Evolutionary conservation across 371 early-diverging fungal species (phyloP).

Genomic region (Massospora cicadina): DNA sequence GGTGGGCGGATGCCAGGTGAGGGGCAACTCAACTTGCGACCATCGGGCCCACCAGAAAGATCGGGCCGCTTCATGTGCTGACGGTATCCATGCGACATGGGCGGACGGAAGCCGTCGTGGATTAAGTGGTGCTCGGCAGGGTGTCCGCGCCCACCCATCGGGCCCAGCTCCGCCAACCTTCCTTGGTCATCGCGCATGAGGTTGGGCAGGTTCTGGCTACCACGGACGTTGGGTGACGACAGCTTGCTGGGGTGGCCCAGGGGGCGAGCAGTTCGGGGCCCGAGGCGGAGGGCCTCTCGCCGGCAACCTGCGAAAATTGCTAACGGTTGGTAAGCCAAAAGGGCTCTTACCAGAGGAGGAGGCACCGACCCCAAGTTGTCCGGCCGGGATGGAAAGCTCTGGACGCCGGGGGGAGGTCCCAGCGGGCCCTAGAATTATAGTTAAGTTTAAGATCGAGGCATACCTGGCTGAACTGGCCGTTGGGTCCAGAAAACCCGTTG

Average conservation of each 20-base stretch:
- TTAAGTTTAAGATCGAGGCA: not conserved
- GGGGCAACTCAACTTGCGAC: constrained; percentile 6
- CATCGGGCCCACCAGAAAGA: not conserved
- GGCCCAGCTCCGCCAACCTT: not conserved
- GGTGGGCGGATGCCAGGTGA: not conserved
- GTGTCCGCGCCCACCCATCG: not conserved
- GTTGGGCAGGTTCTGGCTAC: not conserved
- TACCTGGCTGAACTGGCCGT: constrained; percentile 8
- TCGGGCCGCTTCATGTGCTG: constrained; percentile 8
- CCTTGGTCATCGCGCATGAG: constrained; percentile 4
- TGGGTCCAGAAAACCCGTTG: not conserved
- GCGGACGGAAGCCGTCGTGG: not conserved
- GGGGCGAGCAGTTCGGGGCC: not conserved
- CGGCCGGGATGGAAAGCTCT: constrained; percentile 18
- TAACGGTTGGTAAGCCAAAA: not conserved
- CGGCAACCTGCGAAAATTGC: not conserved
- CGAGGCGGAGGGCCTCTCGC: not conserved
- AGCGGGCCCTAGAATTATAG: constrained; percentile 18
- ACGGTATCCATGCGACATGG: constrained; percentile 1
- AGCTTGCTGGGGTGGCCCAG: not conserved
- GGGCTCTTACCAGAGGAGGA: constrained; percentile 6
- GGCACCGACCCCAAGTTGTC: constrained; percentile 10
- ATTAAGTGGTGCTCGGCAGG: not conserved
- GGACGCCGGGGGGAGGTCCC: constrained; percentile 21
- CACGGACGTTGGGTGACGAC: not conserved